A percentile compares a stretch with the other conserved stretches of the same genome.
Conservation (phyloP, 2,329 filamentous ascomycete genomes). For the Verticillium dahliae region DNA sequence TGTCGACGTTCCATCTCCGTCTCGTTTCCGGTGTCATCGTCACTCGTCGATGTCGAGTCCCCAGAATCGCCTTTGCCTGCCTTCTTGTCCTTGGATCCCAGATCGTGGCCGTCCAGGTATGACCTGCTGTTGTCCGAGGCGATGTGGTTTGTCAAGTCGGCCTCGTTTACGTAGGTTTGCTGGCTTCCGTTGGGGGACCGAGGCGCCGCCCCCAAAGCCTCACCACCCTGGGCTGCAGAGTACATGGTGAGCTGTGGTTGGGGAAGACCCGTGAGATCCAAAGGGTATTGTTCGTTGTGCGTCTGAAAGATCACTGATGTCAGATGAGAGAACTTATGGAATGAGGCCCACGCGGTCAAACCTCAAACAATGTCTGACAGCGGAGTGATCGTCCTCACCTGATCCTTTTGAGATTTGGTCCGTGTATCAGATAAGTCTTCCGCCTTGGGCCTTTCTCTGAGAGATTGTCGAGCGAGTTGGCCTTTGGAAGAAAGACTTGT, state of each 20-base stretch:
- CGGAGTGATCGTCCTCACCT: not conserved
- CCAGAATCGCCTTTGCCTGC: not conserved
- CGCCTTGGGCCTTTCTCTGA: not conserved
- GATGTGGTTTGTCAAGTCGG: not conserved
- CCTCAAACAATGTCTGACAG: not conserved
- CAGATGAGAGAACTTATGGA: not conserved
- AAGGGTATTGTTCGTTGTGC: not conserved
- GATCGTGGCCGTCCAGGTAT: not conserved
- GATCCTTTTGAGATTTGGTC: not conserved
- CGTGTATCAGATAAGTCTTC: not conserved
- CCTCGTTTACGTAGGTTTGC: slow-evolving; percentile 7
- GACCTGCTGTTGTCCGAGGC: not conserved
- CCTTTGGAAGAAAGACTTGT: not conserved
- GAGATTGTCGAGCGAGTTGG: not conserved
- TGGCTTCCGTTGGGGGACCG: slow-evolving; percentile 8
- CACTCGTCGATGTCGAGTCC: slow-evolving; percentile 4
- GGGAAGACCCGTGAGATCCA: not conserved
- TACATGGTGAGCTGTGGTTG: not conserved
- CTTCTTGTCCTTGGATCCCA: not conserved
- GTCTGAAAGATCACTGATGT: not conserved
- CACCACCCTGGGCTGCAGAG: not conserved
- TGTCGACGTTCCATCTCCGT: slow-evolving; percentile 11
- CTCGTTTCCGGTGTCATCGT: slow-evolving; percentile 7
- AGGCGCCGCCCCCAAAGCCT: not conserved
- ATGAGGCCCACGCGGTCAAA: not conserved